Base-by-base conservation (phyloP, 1,139 yeast genomes). In the Sugiyamaella paludigena region DNA sequence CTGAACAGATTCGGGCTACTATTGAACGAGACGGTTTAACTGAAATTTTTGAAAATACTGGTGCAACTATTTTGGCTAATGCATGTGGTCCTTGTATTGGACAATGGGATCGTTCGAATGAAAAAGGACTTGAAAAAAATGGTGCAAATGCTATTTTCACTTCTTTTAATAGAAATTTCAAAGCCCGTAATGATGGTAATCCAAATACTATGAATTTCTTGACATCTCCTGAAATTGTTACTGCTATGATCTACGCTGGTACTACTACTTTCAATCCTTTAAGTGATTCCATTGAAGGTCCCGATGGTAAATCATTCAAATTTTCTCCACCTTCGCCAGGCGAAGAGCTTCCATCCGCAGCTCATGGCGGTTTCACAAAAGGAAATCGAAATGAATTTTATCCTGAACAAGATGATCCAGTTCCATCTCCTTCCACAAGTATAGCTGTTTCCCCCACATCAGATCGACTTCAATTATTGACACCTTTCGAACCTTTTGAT, bases 51-150 rank as follows among this genome's bases (percentile, higher is more conserved):
- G 83, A 84, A 66, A 77, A 83, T 43, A 85, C 84, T 61, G 97
- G 97, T 50, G 98, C 96, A 45, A 77, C 81, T 47, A 96, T 92
- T 13, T 76, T 92, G 57, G 96, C 98, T 38, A 92, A 92, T 65
- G 98, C 98, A 12, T 92, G 98, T 76, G 98, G 98, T 51, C 98
- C 98, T 57, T 92, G 98, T 76, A 92, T 92, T 64, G 98, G 98
- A 47, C 98, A 92, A 75, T 92, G 98, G 98, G 96, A 89, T 67
- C 83, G 98, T 72, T 57, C 65, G 36, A 63, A 58, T 35, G 63
- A 63, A 41, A 50, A 67, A 47, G 76, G 75, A 55, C 77, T 84
- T 45, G 76, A 84, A 46, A 84, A 84, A 68, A 79, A 78, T 48
- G 80, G 85, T 7, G 76, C 81, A 45, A 91, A 91, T 65, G 88